A percentile compares a stretch with the other conserved stretches of the same genome.
phyloP scores from a whole-genome alignment of 2,329 filamentous ascomycete genomes.

The Scedosporium apiospermum region DNA sequence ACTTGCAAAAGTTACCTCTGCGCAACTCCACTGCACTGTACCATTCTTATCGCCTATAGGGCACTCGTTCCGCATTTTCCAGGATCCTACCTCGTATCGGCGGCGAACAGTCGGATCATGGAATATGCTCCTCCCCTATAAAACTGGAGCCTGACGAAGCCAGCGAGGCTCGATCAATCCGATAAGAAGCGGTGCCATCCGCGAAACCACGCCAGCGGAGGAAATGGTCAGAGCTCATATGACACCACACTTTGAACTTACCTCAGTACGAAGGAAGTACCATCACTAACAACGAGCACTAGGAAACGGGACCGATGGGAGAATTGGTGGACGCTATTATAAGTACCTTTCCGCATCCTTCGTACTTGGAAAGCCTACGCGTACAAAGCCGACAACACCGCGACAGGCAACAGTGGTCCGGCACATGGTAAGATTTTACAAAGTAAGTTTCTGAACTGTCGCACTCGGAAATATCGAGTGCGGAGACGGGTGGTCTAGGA shows the following conservation, averaged over 20 bases:
- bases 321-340: neutral
- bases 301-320: neutral
- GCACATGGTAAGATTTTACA: too few relatives aligned
- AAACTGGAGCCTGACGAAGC: neutral
- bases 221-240: neutral
- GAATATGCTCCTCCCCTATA: neutral
- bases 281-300: neutral
- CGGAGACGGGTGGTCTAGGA: too few relatives aligned
- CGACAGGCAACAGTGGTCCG: too few relatives aligned
- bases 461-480: too few relatives aligned
- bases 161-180: neutral
- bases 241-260: neutral
- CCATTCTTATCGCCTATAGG: neutral
- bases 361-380: neutral
- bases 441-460: too few relatives aligned
- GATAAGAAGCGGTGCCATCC: neutral
- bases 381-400: neutral
- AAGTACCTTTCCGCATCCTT: neutral
- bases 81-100: neutral
- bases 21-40: neutral
- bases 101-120: neutral
- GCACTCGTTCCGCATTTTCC: neutral
- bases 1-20: too few relatives aligned
- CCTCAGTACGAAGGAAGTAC: too few relatives aligned
- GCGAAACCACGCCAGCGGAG: neutral